These are phyloP conservation scores for Mycena sp. DNA, from an alignment of 1,284 basidiomycete species.

Conservation along the genomic window DNA sequence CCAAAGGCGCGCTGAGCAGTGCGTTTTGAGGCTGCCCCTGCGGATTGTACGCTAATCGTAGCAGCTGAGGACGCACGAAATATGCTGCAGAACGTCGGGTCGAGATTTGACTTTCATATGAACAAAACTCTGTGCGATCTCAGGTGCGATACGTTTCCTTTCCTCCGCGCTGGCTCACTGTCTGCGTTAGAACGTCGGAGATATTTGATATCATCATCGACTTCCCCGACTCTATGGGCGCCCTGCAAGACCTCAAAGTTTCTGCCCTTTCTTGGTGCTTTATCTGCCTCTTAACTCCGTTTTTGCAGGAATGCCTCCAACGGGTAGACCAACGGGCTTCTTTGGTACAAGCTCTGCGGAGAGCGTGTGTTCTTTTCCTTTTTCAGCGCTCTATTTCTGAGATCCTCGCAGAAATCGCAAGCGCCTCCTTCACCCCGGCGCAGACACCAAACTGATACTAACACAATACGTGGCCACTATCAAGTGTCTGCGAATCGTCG, in stretches of 20 bases:
- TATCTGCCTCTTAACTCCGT: background rate
- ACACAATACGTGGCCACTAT: slow-evolving; percentile 96
- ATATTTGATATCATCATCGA: slow-evolving; percentile 97
- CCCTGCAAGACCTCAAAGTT: slow-evolving; percentile 89
- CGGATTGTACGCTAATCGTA: slow-evolving; percentile 33
- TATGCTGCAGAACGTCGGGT: slow-evolving; percentile 84
- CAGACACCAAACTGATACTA: slow-evolving; percentile 93
- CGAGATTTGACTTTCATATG: slow-evolving; percentile 90
- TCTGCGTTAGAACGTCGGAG: slow-evolving; percentile 73
- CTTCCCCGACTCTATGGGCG: slow-evolving; percentile 88
- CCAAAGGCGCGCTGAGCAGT: slow-evolving; percentile 67
- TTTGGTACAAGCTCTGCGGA: slow-evolving; percentile 75
- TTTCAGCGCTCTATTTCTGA: background rate
- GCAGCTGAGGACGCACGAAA: slow-evolving; percentile 74
- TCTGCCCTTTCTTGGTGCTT: slow-evolving; percentile 25
- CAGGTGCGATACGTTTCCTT: slow-evolving; percentile 55
- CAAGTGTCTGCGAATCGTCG: slow-evolving; percentile 88
- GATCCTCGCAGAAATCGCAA: slow-evolving; percentile 71
- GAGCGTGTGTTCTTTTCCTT: slow-evolving; percentile 59
- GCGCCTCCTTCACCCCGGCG: slow-evolving; percentile 94
- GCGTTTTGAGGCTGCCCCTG: slow-evolving; percentile 32
- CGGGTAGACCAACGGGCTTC: slow-evolving; percentile 81
- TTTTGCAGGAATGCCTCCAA: slow-evolving; percentile 75
- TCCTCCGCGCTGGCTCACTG: background rate
- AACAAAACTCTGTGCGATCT: slow-evolving; percentile 90